A percentile compares a stretch with the other conserved stretches of the same genome.
These are phyloP conservation scores for Centella asiatica DNA, from an alignment of 129 eudicot species.

Conservation along the genomic window DNA sequence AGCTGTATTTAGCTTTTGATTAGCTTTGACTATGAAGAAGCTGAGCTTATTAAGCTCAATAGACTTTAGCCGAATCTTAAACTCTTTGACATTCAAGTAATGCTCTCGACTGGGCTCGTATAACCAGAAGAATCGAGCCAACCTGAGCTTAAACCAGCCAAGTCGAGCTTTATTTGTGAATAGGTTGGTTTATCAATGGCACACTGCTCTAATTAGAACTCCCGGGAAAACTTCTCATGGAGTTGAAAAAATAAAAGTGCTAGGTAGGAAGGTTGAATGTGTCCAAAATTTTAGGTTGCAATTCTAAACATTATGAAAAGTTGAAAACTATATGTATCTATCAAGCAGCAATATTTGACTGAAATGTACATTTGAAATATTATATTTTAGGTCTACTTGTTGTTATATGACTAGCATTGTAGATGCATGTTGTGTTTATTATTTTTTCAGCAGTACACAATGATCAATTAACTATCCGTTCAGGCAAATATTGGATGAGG, in stretches of 20 bases:
- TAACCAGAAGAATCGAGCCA: too few species aligned
- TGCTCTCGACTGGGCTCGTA: too few species aligned
- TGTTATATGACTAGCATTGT: neutral
- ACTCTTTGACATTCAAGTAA: too few species aligned
- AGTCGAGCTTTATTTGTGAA: too few species aligned
- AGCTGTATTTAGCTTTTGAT: too few species aligned
- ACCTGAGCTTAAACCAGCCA: too few species aligned
- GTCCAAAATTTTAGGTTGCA: neutral
- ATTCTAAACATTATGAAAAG: neutral
- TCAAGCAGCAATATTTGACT: neutral
- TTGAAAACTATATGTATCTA: neutral
- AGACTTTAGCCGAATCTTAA: too few species aligned
- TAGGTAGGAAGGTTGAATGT: too few species aligned
- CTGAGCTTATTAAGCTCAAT: too few species aligned
- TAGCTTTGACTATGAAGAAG: too few species aligned
- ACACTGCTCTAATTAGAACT: too few species aligned
- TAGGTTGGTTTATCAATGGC: too few species aligned
- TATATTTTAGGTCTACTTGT: neutral
- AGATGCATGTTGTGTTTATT: neutral
- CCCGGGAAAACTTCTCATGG: neutral
- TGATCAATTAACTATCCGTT: neutral
- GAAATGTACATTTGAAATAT: neutral
- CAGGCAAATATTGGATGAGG: slow-evolving; percentile 86
- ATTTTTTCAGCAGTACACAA: neutral
- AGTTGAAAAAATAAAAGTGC: neutral